Evolutionary conservation across 257 asterid species (phyloP), one percentile per base, ranked within the genome.

Genomic region (Scutellaria minor): DNA sequence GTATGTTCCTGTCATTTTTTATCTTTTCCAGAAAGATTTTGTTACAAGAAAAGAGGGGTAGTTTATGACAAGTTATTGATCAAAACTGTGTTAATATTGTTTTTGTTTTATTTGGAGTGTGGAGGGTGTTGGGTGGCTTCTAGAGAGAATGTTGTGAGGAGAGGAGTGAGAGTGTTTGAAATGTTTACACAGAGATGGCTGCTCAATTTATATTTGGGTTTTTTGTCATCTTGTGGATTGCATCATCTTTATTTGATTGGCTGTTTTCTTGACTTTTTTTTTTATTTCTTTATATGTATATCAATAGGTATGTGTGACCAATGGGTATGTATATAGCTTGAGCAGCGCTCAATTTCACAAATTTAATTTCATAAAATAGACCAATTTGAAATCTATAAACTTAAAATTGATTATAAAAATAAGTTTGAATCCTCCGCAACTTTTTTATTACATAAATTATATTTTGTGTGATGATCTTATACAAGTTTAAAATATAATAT

Each of bases 1-100:
- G 42, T 71, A 79, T 80, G 66, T 70, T 50, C 96, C 85, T 12
- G 79, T 85, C 98, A 89, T 91, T 60, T 75, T 5, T 8, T 18
- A 74, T 3, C 3, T 14, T 41, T 35, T 12, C 31, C 11, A 7
- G 45, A 22, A 31, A 24, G 31, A 14, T 57, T 41, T 22, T 18
- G 5, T 42, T 41, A 8, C 60, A 9, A 56, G 8, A 46, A 13
- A 6, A 65, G 40, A 64, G n/a, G 53, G 14, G 14, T 2, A 6
- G 20, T 7, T 4, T 37, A 31, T 48, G 72, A 66, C 67, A 46
- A 57, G 37, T 27, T 66, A 47, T 14, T 58, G 55, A 68, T 68
- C 22, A 53, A 73, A 57, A 15, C 7, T 52, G 15, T 64, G 27
- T 7, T 67, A 14, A 14, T 63, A 14, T 15, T 64, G 45, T 57